Conservation (phyloP, 129 eudicot genomes). For the Lactuca sativa region DNA sequence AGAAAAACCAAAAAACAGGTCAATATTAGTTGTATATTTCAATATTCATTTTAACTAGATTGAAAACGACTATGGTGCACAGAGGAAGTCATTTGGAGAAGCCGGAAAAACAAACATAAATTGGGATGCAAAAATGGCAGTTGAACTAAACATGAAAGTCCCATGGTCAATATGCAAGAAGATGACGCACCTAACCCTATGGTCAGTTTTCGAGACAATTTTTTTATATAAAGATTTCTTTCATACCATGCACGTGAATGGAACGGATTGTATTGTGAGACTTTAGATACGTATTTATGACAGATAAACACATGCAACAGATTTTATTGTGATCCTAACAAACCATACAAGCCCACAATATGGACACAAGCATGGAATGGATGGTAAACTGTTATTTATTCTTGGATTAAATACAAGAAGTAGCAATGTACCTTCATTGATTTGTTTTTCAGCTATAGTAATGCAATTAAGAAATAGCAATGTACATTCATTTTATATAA, state of each 20-base stretch:
- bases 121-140: conserved; percentile 98
- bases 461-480: no score
- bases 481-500: no score
- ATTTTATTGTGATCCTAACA: conserved; percentile 90
- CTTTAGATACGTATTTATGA: neutral
- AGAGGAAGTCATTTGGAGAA: conserved; percentile 51
- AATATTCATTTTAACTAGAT: conserved; percentile 41
- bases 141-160: conserved; percentile 71
- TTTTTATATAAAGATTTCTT: neutral
- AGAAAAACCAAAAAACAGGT: neutral
- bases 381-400: conserved; percentile 48
- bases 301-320: conserved; percentile 97
- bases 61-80: conserved; percentile 88
- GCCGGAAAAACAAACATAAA: conserved; percentile 64
- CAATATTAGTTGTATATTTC: neutral
- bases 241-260: neutral
- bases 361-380: conserved; percentile 99
- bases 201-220: conserved; percentile 33
- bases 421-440: neutral
- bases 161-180: conserved; percentile 99
- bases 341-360: conserved; percentile 82
- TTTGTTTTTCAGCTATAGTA: no score
- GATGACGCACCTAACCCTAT: conserved; percentile 90
- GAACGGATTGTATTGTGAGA: neutral
- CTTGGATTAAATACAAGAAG: neutral